phyloP scores from a whole-genome alignment of 164 flowering plant species.

The Magnolia kwangsiensis region DNA sequence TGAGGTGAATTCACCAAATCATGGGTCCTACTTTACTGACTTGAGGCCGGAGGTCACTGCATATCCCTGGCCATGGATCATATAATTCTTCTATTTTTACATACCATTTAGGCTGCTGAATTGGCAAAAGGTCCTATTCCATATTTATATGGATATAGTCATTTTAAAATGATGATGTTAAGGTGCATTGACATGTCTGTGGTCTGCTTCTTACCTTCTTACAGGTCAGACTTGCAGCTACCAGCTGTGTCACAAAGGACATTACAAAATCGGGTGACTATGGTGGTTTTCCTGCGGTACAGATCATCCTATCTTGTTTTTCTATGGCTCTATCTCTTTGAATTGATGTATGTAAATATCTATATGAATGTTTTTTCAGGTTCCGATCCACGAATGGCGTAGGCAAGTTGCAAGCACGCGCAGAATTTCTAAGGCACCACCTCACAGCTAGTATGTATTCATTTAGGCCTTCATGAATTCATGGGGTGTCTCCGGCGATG shows the following conservation, averaged over 20 bases:
- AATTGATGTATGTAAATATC: neutral
- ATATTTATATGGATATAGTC: too few species aligned
- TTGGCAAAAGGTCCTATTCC: too few species aligned
- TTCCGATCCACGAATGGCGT: conserved; percentile 72
- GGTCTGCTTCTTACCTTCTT: neutral
- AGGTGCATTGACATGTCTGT: too few species aligned
- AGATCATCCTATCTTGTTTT: conserved; percentile 7
- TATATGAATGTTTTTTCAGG: conserved; percentile 31
- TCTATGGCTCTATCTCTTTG: neutral
- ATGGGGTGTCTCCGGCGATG: too few species aligned
- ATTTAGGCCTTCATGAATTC: too few species aligned
- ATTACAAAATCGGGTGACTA: conserved; percentile 80
- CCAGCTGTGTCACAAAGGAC: conserved; percentile 77
- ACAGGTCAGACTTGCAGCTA: conserved; percentile 91
- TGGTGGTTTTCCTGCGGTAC: conserved; percentile 96
- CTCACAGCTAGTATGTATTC: neutral
- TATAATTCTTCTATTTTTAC: too few species aligned
- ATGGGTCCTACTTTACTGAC: too few species aligned
- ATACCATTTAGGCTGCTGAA: too few species aligned
- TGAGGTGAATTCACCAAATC: neutral
- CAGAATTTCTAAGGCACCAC: conserved; percentile 18
- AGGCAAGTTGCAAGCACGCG: conserved; percentile 53
- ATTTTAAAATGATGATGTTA: too few species aligned
- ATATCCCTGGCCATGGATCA: too few species aligned
- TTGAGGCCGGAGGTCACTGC: too few species aligned